Evolutionary conservation across 1,139 yeast genomes (phyloP), one percentile per base, ranked within the genome.

Genomic region (Nakaseomyces sp.): DNA sequence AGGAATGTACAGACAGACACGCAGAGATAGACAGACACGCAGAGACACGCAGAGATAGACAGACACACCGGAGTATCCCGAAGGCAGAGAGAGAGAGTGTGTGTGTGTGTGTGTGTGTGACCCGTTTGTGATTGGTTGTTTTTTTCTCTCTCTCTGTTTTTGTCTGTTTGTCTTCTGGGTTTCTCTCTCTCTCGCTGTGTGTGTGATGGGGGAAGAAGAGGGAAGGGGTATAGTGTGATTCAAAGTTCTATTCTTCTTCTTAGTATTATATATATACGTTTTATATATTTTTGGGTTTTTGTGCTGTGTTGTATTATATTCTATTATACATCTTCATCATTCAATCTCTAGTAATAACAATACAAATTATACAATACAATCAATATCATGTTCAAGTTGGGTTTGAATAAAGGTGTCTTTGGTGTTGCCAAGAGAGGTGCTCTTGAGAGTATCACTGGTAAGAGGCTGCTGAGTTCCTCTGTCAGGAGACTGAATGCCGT

Each of bases 401-500:
- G 36, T 32, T 32, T 32, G 24, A 32, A 32, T 32, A 32, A 19
- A 13, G 17, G 33, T 12, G 18, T 6, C 15, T 24, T 32, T 5
- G 22, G 36, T 19, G 9, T 22, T 22, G 36, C 36, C 24, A 32
- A 13, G 24, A 32, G 24, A 32, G 12, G 36, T 19, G 36, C 12
- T 6, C 13, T 32, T 10, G 18, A 32, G 36, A 24, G 24, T 13
- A 19, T 32, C 24, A 32, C 36, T 15, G 36, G 36, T 9, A 35
- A 16, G 28, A 35, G 38, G 12, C 38, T 35, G 28, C 13, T 35
- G 18, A 35, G 38, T 18, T 20, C 28, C 12, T n/a, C 38, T 22
- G 38, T 35, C 18, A 20, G 12, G 18, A 35, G 38, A 35, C 38
- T 35, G 5, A 35, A 35, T 18, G 12, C 18, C 5, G 18, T 22